phyloP scores from a whole-genome alignment of 495 filamentous ascomycete genomes.

The Cercophora scortea region DNA sequence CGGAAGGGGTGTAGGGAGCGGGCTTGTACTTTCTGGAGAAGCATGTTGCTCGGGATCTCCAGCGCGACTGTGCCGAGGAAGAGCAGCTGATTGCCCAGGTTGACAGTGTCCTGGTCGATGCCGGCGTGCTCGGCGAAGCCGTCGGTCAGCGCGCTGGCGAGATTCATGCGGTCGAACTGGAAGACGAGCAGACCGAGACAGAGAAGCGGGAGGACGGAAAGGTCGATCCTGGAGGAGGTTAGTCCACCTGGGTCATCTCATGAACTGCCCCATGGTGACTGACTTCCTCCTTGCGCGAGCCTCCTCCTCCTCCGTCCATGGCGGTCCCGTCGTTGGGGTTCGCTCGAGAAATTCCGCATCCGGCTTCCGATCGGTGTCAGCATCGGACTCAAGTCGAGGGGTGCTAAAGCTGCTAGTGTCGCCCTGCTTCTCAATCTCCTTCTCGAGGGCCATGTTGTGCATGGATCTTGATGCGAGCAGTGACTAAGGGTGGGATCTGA shows the following conservation, averaged over 20 bases:
- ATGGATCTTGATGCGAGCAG: no score
- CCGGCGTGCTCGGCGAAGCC: slow-evolving; percentile 37
- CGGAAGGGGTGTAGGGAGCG: neutral
- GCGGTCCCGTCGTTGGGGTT: neutral
- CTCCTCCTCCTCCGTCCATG: slow-evolving; percentile 1
- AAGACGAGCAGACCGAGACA: slow-evolving; percentile 14
- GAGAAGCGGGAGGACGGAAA: slow-evolving; percentile 10
- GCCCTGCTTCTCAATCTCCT: no score
- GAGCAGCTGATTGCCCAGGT: slow-evolving; percentile 43
- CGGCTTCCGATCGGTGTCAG: no score
- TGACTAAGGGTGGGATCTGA: no score
- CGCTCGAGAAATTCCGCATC: no score
- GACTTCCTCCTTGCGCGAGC: slow-evolving; percentile 5
- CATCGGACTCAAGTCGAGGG: no score
- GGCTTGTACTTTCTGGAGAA: slow-evolving; percentile 26
- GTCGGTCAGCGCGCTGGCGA: slow-evolving; percentile 40
- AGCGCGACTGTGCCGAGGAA: slow-evolving; percentile 44
- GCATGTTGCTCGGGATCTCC: slow-evolving; percentile 45
- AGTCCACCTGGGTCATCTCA: neutral
- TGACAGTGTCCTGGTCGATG: slow-evolving; percentile 42
- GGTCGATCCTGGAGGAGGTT: slow-evolving; percentile 4
- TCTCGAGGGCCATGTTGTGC: no score
- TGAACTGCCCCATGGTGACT: neutral
- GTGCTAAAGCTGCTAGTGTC: no score
- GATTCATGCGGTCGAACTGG: slow-evolving; percentile 43